A percentile compares a stretch with the other conserved stretches of the same genome.
phyloP scores from a whole-genome alignment of 345 rosid genomes.

The Citrus inodora region DNA sequence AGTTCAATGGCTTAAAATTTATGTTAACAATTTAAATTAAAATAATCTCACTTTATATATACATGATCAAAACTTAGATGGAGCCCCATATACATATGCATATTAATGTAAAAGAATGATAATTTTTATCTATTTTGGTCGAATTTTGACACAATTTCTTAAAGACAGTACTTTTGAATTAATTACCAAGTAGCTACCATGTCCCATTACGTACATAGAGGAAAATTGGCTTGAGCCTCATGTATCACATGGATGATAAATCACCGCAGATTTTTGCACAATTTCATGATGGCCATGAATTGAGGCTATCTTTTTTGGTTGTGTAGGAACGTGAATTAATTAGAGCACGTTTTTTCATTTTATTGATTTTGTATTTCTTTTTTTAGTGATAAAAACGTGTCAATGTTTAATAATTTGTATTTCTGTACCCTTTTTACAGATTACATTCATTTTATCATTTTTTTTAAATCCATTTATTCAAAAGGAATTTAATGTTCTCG shows the following conservation, averaged over 20 bases:
- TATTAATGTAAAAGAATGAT: too few relatives aligned
- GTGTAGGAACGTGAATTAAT: background rate
- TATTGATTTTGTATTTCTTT: too few relatives aligned
- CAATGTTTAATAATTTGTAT: background rate
- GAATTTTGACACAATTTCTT: background rate
- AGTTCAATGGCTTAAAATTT: too few relatives aligned
- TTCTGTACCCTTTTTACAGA: too few relatives aligned
- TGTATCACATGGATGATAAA: background rate
- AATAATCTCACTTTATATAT: too few relatives aligned
- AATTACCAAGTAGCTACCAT: background rate
- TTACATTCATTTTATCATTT: too few relatives aligned
- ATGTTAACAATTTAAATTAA: too few relatives aligned
- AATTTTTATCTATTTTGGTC: background rate
- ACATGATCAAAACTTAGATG: background rate
- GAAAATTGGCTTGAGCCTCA: background rate
- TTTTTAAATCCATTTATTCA: too few relatives aligned
- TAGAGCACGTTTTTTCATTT: too few relatives aligned
- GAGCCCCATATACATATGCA: too few relatives aligned
- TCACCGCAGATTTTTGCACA: background rate
- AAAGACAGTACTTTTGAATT: background rate
- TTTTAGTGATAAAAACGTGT: background rate
- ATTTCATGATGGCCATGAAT: background rate
- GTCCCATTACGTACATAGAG: background rate
- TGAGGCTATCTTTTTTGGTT: background rate
- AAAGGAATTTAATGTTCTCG: too few relatives aligned